phyloP scores from a whole-genome alignment of 257 asterid species.

The Avicennia marina region DNA sequence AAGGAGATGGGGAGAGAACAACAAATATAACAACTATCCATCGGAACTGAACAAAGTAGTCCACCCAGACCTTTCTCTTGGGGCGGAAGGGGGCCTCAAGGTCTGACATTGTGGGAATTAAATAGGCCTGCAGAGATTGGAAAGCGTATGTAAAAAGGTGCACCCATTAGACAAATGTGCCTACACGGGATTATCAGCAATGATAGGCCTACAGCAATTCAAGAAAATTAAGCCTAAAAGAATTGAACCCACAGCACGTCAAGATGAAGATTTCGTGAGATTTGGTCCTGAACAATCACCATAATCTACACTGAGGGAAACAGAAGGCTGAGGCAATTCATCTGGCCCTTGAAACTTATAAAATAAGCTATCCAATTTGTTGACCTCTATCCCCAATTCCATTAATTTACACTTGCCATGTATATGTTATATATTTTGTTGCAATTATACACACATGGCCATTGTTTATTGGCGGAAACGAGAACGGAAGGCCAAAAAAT shows the following conservation, averaged over 20 bases:
- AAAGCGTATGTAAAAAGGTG: no score
- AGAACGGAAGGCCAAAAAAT: no score
- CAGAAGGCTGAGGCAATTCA: no score
- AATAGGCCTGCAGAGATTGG: constrained; percentile 26
- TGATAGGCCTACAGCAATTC: background rate
- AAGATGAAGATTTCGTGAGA: background rate
- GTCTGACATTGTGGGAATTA: constrained; percentile 54
- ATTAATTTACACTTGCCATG: no score
- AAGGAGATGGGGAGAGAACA: constrained; percentile 81
- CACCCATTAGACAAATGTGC: no score
- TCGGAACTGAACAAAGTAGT: constrained; percentile 75
- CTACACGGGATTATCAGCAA: background rate
- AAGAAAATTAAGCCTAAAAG: background rate
- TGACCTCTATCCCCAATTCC: no score
- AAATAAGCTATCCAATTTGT: no score
- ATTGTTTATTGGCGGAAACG: no score
- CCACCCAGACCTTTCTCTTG: constrained; percentile 84
- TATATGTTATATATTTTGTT: no score
- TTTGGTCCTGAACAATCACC: background rate
- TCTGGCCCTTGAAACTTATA: no score
- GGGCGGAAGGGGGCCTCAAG: constrained; percentile 92
- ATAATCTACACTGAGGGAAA: background rate
- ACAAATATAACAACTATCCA: constrained; percentile 88
- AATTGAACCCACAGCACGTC: no score
- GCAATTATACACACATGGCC: no score